Evolutionary conservation across 176 grass and related monocot genomes (phyloP).

Genomic region (Phoenix dactylifera): DNA sequence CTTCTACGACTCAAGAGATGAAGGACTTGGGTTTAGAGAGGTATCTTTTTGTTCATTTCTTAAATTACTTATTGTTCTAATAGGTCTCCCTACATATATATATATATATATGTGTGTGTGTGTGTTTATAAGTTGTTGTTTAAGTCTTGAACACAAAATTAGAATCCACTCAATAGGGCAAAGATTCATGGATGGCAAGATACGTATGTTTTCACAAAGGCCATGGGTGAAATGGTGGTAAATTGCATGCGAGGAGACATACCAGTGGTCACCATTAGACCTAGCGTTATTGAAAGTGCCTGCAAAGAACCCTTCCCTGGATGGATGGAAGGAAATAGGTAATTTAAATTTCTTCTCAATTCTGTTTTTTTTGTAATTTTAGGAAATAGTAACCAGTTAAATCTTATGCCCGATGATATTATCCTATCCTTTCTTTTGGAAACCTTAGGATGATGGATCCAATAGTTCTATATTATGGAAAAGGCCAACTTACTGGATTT

Average conservation of each 20-base stretch:
- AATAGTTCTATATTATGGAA: conserved; percentile 82
- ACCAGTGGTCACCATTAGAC: conserved; percentile 80
- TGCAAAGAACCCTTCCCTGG: conserved; percentile 82
- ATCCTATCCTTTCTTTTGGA: background rate
- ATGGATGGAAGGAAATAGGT: conserved; percentile 99
- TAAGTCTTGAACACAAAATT: no score
- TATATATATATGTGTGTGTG: no score
- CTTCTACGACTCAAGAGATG: conserved; percentile 55
- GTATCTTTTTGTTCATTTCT: conserved; percentile 14
- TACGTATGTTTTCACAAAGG: conserved; percentile 89
- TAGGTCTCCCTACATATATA: no score
- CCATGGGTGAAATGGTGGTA: conserved; percentile 91
- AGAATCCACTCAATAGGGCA: conserved; percentile 30
- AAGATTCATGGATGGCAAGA: conserved; percentile 90
- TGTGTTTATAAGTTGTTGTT: no score
- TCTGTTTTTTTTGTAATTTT: background rate
- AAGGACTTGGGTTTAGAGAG: conserved; percentile 67
- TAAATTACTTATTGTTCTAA: no score
- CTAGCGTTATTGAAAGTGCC: conserved; percentile 83
- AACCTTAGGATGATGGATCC: conserved; percentile 88
- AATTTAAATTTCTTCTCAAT: background rate
- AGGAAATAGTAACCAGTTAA: no score
- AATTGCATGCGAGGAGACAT: conserved; percentile 78
- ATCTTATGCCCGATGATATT: no score
- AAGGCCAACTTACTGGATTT: conserved; percentile 79